Evolutionary conservation across 179 eudicot genomes (phyloP).

Genomic region (Amaranthus tricolor): DNA sequence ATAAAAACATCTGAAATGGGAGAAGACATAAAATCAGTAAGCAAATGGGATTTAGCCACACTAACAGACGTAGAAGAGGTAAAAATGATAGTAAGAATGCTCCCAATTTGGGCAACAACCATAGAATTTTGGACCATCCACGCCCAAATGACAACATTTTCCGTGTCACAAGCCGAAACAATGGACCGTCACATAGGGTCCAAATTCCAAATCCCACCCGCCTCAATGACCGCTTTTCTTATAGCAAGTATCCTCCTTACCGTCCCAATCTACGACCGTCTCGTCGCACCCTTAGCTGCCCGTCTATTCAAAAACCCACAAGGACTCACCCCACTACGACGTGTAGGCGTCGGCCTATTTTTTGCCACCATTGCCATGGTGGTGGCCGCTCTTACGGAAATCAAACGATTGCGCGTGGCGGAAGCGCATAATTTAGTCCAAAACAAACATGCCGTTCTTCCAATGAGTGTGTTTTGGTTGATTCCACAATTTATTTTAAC

Average conservation of each 20-base stretch:
- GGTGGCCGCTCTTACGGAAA: conserved; percentile 59
- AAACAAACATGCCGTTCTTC: conserved; percentile 17
- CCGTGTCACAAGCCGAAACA: conserved; percentile 76
- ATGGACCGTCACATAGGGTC: conserved; percentile 76
- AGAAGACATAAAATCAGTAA: conserved; percentile 17
- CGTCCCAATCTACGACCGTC: conserved; percentile 66
- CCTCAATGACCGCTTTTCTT: conserved; percentile 71
- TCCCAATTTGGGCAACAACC: conserved; percentile 94
- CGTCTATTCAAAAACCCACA: conserved; percentile 54
- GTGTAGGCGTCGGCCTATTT: conserved; percentile 68
- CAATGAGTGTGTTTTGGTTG: conserved; percentile 33
- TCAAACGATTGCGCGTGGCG: conserved; percentile 53
- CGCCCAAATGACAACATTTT: conserved; percentile 94
- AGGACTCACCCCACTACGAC: conserved; percentile 70
- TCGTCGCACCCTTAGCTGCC: conserved; percentile 45
- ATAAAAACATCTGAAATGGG: conserved; percentile 39
- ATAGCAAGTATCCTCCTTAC: conserved; percentile 65
- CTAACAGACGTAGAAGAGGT: conserved; percentile 92
- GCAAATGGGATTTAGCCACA: conserved; percentile 63
- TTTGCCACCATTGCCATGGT: conserved; percentile 61
- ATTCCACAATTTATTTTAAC: conserved; percentile 36
- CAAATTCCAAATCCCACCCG: conserved; percentile 71
- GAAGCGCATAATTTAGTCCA: conserved; percentile 36
- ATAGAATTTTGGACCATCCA: conserved; percentile 86
- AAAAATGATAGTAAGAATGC: conserved; percentile 71